These are phyloP conservation scores for Malassezia brasiliensis DNA, from an alignment of 1,284 basidiomycete genomes.

Conservation along the genomic window DNA sequence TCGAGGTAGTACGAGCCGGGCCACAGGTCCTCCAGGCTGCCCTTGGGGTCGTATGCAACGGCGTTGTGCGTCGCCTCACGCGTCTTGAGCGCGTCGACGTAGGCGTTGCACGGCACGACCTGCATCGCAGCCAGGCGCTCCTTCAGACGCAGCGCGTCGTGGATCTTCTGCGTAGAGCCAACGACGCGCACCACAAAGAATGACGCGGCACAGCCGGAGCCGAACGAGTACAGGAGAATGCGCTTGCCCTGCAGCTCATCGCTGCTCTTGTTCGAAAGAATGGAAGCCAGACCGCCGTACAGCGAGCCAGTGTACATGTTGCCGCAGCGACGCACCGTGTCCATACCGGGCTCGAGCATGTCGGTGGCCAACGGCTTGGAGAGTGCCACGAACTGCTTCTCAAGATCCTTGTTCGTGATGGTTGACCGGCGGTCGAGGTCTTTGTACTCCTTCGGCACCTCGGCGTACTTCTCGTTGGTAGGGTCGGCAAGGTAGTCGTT, in stretches of 20 bases:
- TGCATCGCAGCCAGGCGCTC: slow-evolving; percentile 73
- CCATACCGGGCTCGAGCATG: slow-evolving; percentile 43
- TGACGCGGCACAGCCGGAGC: slow-evolving; percentile 77
- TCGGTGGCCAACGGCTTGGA: slow-evolving; percentile 28
- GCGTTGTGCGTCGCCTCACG: slow-evolving; percentile 90
- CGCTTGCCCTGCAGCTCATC: slow-evolving; percentile 44
- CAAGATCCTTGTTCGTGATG: slow-evolving; percentile 81
- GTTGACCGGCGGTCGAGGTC: slow-evolving; percentile 54
- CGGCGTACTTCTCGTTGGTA: slow-evolving; percentile 61
- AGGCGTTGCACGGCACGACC: slow-evolving; percentile 79
- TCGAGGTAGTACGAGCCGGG: slow-evolving; percentile 87
- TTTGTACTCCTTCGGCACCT: slow-evolving; percentile 59
- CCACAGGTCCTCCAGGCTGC: slow-evolving; percentile 84
- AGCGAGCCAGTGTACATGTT: slow-evolving; percentile 99
- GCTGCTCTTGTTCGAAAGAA: slow-evolving; percentile 34
- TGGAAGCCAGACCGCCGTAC: slow-evolving; percentile 76
- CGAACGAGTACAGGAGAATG: slow-evolving; percentile 85
- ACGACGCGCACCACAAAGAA: slow-evolving; percentile 79
- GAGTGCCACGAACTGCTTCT: slow-evolving; percentile 57
- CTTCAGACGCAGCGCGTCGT: slow-evolving; percentile 67
- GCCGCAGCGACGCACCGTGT: slow-evolving; percentile 53
- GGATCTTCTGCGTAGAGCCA: slow-evolving; percentile 73
- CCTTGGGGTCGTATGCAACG: slow-evolving; percentile 71
- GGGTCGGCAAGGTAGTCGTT: slow-evolving; percentile 85
- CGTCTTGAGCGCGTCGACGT: slow-evolving; percentile 61